phyloP scores from a whole-genome alignment of 1,139 yeast genomes.

The Yamadazyma kanchanaburiensis region DNA sequence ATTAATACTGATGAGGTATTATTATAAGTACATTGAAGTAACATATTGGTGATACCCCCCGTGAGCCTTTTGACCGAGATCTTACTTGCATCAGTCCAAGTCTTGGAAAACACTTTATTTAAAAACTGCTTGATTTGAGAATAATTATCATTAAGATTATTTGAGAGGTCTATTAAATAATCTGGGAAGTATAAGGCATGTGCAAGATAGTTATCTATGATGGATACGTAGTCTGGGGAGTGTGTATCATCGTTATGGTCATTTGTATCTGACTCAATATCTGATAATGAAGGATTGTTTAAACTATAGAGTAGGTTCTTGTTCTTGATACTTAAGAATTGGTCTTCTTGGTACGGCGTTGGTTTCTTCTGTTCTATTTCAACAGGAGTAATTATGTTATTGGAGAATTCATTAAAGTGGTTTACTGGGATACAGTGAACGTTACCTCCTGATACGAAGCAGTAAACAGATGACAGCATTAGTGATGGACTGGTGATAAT shows the following conservation, averaged over 20 bases:
- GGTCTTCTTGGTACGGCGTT: not conserved
- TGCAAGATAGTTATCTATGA: slow-evolving; percentile 26
- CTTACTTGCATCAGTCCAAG: slow-evolving; percentile 23
- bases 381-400: slow-evolving; percentile 3
- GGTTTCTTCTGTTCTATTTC: not conserved
- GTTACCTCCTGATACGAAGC: slow-evolving; percentile 36
- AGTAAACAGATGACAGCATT: slow-evolving; percentile 28
- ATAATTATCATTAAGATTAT: slow-evolving; percentile 27
- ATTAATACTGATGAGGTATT: slow-evolving; percentile 47
- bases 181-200: slow-evolving; percentile 42
- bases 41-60: slow-evolving; percentile 81
- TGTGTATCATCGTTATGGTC: slow-evolving; percentile 6
- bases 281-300: slow-evolving; percentile 44
- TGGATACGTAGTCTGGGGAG: slow-evolving; percentile 11
- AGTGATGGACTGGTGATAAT: too few species aligned
- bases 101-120: slow-evolving; percentile 29
- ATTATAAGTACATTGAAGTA: slow-evolving; percentile 47
- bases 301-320: slow-evolving; percentile 39
- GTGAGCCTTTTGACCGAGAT: slow-evolving; percentile 45
- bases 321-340: slow-evolving; percentile 23
- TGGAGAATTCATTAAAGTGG: slow-evolving; percentile 18
- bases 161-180: slow-evolving; percentile 29
- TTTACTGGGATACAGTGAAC: slow-evolving; percentile 39
- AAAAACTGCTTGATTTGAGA: slow-evolving; percentile 32
- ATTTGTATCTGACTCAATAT: slow-evolving; percentile 30